phyloP scores from a whole-genome alignment of 441 rosid species.

The Corymbia citriodora region DNA sequence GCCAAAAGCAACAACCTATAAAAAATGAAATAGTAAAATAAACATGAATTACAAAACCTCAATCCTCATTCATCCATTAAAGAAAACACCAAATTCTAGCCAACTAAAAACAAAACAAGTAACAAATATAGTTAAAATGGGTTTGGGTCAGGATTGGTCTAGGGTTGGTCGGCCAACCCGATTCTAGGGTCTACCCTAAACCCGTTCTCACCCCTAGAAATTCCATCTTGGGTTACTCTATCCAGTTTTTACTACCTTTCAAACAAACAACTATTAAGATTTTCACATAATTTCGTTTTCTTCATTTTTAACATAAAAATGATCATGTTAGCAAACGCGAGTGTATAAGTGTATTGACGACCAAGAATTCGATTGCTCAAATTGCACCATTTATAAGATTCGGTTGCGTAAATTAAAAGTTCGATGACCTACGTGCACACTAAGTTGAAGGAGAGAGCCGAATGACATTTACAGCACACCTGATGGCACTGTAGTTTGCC shows the following conservation, averaged over 20 bases:
- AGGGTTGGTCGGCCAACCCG: accelerated
- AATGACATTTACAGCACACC: neutral
- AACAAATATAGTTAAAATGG: neutral
- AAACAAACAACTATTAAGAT: neutral
- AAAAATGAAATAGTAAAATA: neutral
- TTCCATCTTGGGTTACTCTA: neutral
- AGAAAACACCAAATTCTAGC: neutral
- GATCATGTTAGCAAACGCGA: neutral
- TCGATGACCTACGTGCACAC: neutral
- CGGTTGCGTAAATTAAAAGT: neutral
- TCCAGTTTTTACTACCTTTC: neutral
- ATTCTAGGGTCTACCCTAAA: neutral
- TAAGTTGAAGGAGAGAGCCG: neutral
- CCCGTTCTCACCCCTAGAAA: neutral
- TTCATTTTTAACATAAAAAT: neutral
- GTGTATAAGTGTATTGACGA: neutral
- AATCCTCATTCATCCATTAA: neutral
- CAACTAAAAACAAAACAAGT: neutral
- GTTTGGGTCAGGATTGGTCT: neutral
- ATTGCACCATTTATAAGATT: neutral
- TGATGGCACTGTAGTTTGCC: neutral
- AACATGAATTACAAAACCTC: neutral
- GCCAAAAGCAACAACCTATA: neutral
- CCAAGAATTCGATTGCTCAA: neutral
- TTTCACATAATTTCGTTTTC: neutral